phyloP scores from a whole-genome alignment of 1,284 basidiomycete species.

The Apiotrichum montevideense region DNA sequence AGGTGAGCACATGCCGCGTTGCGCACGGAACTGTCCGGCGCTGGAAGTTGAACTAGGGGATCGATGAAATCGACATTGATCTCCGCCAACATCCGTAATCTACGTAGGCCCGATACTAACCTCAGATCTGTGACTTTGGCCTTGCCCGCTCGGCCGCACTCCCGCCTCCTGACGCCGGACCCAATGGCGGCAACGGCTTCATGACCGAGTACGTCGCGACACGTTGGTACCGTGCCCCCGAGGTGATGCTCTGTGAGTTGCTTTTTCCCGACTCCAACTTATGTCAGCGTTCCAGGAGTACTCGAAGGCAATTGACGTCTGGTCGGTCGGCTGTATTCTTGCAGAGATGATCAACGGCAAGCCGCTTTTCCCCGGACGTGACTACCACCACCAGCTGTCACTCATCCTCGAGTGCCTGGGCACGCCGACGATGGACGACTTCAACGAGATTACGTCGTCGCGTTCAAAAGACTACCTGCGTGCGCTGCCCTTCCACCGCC shows the following conservation, averaged over 20 bases:
- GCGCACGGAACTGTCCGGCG: too few species aligned
- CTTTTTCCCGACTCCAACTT: neutral
- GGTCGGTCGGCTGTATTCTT: constrained; percentile 87
- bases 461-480: constrained; percentile 60
- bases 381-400: constrained; percentile 50
- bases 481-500: constrained; percentile 83
- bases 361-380: constrained; percentile 79
- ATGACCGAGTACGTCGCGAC: constrained; percentile 95
- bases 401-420: constrained; percentile 57
- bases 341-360: constrained; percentile 90
- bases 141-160: constrained; percentile 71
- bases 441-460: constrained; percentile 64
- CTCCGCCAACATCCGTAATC: too few species aligned
- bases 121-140: constrained; percentile 80
- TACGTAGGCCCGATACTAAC: neutral
- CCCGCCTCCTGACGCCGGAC: constrained; percentile 67
- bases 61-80: too few species aligned
- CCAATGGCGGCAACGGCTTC: constrained; percentile 75
- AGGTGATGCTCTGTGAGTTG: constrained; percentile 73
- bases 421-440: constrained; percentile 57
- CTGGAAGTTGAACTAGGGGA: too few species aligned
- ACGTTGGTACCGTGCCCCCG: constrained; percentile 88
- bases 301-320: constrained; percentile 85
- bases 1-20: constrained; percentile 51
- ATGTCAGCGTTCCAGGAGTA: constrained; percentile 74